Conservation (phyloP, 805 yeast species). For the Clavispora fructus region DNA sequence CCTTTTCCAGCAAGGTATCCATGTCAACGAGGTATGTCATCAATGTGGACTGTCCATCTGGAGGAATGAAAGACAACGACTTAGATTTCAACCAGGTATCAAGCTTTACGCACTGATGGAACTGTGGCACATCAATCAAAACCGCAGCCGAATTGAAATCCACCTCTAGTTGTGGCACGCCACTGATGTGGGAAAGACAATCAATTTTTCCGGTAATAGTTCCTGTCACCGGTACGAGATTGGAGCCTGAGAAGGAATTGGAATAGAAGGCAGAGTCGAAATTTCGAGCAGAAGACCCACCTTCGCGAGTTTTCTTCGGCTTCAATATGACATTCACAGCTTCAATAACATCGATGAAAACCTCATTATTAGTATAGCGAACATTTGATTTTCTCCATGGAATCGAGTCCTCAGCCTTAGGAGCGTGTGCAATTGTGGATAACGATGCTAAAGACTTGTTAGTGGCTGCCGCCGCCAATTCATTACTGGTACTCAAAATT, state of each 20-base stretch:
- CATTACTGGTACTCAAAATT: constrained; percentile 40
- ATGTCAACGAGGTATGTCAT: constrained; percentile 62
- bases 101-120: constrained; percentile 65
- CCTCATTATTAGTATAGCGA: constrained; percentile 74
- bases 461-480: constrained; percentile 25
- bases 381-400: constrained; percentile 82
- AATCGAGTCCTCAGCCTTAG: constrained; percentile 13
- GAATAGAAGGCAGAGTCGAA: constrained; percentile 22
- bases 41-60: constrained; percentile 70
- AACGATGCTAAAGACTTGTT: constrained; percentile 17
- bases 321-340: constrained; percentile 49
- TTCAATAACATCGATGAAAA: constrained; percentile 80
- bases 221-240: constrained; percentile 42
- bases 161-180: constrained; percentile 67
- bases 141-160: constrained; percentile 42
- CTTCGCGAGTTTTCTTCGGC: constrained; percentile 9
- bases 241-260: constrained; percentile 11
- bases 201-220: constrained; percentile 58
- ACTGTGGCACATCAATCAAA: constrained; percentile 51
- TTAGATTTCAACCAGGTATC: constrained; percentile 50
- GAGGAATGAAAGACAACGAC: constrained; percentile 68
- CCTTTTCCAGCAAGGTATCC: constrained; percentile 18
- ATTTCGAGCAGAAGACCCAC: constrained; percentile 10
- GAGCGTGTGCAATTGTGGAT: constrained; percentile 4
- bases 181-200: constrained; percentile 68